Evolutionary conservation across 1,284 basidiomycete species (phyloP).

Genomic region (Sphagnurus paluster): DNA sequence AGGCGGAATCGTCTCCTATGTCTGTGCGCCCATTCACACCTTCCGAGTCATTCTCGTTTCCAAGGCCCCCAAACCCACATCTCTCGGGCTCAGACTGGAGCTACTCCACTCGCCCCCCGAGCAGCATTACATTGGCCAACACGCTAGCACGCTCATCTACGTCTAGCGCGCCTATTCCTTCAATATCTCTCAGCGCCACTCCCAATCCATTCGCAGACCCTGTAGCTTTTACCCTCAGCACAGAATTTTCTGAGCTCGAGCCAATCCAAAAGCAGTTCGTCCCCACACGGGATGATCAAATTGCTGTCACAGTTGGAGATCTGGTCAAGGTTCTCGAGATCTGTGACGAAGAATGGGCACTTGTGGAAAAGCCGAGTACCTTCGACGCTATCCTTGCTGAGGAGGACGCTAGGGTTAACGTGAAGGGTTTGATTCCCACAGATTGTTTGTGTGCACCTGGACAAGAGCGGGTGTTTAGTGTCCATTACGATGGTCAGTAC

Average conservation of each 20-base stretch:
- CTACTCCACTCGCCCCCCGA: slow-evolving; percentile 24
- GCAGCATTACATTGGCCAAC: slow-evolving; percentile 17
- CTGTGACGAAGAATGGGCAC: slow-evolving; percentile 71
- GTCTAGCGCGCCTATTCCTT: slow-evolving; percentile 1
- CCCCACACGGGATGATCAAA: slow-evolving; percentile 59
- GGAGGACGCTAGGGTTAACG: slow-evolving; percentile 11
- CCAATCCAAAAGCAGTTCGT: slow-evolving; percentile 54
- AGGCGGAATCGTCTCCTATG: slow-evolving; percentile 45
- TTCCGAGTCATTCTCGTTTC: slow-evolving; percentile 65
- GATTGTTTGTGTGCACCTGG: slow-evolving; percentile 55
- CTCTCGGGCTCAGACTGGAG: slow-evolving; percentile 28
- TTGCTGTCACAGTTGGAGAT: slow-evolving; percentile 52
- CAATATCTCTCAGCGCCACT: slow-evolving; percentile 8
- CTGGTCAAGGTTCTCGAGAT: slow-evolving; percentile 49
- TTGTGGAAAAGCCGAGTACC: slow-evolving; percentile 43
- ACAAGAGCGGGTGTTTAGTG: slow-evolving; percentile 52
- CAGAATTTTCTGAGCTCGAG: slow-evolving; percentile 41
- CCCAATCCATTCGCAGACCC: slow-evolving; percentile 40
- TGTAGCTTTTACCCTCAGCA: slow-evolving; percentile 4
- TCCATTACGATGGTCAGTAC: slow-evolving; percentile 48
- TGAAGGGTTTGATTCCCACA: slow-evolving; percentile 51
- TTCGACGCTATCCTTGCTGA: slow-evolving; percentile 21
- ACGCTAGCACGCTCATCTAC: not conserved
- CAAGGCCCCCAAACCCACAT: slow-evolving; percentile 49
- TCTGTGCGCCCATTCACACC: slow-evolving; percentile 64